Evolutionary conservation across 2,329 filamentous ascomycete species (phyloP).

Genomic region (Cylindrodendrum hubeiense): DNA sequence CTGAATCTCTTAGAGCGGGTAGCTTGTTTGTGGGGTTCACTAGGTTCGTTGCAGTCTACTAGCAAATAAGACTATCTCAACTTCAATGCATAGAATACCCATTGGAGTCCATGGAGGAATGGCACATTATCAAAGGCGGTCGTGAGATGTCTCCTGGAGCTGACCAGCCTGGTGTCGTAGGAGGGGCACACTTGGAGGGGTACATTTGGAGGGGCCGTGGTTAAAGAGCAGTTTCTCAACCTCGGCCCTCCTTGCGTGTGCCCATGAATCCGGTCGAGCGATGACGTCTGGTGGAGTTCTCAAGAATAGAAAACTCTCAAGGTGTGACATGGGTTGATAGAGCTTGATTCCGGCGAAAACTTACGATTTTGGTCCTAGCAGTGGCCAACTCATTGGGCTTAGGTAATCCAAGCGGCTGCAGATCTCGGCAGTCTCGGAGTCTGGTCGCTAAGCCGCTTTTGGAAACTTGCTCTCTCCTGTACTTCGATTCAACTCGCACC

Average conservation of each 20-base stretch:
- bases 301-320: not conserved
- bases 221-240: not conserved
- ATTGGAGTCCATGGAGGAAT: not conserved
- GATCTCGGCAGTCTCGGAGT: slow-evolving; percentile 36
- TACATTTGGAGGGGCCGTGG: not conserved
- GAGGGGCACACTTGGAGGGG: not conserved
- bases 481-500: not conserved
- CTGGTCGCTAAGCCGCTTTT: slow-evolving; percentile 34
- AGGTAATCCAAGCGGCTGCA: slow-evolving; percentile 29
- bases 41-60: not conserved
- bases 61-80: not conserved
- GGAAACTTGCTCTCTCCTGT: slow-evolving; percentile 20
- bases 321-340: too few species aligned
- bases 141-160: not conserved
- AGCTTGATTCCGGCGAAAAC: too few species aligned
- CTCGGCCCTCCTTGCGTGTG: not conserved
- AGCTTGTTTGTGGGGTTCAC: not conserved
- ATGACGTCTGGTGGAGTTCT: not conserved
- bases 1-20: not conserved
- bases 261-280: not conserved
- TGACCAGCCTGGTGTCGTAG: not conserved
- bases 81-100: not conserved
- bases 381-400: slow-evolving; percentile 28
- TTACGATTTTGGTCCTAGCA: not conserved
- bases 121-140: not conserved